Percentiles rank a stretch among this genome's conserved stretches.
Conservation (phyloP, 495 filamentous ascomycete genomes). For the Penicillium lagena region DNA sequence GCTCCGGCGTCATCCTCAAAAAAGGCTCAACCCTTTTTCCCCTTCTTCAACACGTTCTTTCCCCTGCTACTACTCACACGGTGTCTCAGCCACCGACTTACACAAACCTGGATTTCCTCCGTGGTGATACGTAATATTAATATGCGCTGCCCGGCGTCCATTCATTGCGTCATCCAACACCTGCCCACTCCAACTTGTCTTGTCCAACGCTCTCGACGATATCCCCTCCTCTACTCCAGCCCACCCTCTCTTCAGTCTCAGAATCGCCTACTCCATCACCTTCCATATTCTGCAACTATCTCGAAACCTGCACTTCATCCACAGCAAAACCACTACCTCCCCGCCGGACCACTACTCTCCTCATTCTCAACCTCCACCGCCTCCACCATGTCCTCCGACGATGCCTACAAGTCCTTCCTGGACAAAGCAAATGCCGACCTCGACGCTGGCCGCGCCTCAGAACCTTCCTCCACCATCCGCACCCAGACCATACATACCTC, state of each 20-base stretch:
- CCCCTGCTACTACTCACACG: too few species aligned
- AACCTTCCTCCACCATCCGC: constrained; percentile 26
- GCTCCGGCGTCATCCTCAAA: too few species aligned
- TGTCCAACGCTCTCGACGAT: background rate
- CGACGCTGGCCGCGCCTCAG: constrained; percentile 28
- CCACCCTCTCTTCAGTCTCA: background rate
- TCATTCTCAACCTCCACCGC: constrained; percentile 16
- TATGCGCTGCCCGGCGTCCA: constrained; percentile 8
- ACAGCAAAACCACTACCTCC: background rate
- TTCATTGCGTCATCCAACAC: constrained; percentile 40
- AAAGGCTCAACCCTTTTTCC: too few species aligned
- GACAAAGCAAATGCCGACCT: constrained; percentile 76
- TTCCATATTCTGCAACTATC: constrained; percentile 1
- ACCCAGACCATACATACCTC: constrained; percentile 45
- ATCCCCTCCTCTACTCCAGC: background rate
- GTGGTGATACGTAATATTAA: background rate
- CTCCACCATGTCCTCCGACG: constrained; percentile 64
- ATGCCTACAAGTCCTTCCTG: constrained; percentile 73
- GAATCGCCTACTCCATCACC: background rate
- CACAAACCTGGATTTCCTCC: too few species aligned
- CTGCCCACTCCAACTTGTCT: constrained; percentile 12
- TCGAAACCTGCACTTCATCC: background rate
- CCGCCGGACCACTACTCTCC: constrained; percentile 7
- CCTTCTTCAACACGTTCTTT: too few species aligned
- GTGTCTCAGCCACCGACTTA: too few species aligned